A percentile compares a stretch with the other conserved stretches of the same genome.
Evolutionary conservation across 2,329 filamentous ascomycete genomes (phyloP).

Genomic region (Curvularia eragrostidis): DNA sequence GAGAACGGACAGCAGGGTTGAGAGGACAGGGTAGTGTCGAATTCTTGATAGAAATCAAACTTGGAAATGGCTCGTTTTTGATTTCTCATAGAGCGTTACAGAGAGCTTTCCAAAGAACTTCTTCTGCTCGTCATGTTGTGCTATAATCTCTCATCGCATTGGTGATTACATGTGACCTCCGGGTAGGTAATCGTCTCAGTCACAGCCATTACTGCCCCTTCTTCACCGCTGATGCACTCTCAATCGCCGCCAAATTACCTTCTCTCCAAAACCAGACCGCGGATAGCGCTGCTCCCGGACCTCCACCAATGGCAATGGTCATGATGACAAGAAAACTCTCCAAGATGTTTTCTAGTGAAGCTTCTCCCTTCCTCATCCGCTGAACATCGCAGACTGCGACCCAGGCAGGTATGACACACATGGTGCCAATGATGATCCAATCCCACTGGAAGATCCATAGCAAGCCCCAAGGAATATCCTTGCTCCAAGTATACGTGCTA

Average conservation of each 20-base stretch:
- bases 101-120: not conserved
- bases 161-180: too few relatives aligned
- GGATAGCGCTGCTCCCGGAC: conserved; percentile 21
- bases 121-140: too few relatives aligned
- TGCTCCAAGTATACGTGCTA: conserved; percentile 15
- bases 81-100: not conserved
- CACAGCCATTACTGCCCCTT: conserved; percentile 15
- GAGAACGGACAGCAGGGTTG: not conserved
- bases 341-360: conserved; percentile 14
- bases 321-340: conserved; percentile 14
- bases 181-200: not conserved
- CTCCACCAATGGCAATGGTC: conserved; percentile 16
- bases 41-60: not conserved
- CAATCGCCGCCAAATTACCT: conserved; percentile 21
- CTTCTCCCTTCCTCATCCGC: conserved; percentile 18
- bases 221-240: conserved; percentile 15
- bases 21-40: not conserved
- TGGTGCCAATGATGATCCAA: conserved; percentile 17
- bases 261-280: conserved; percentile 29
- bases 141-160: not conserved
- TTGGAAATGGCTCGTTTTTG: not conserved
- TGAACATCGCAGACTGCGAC: conserved; percentile 24
- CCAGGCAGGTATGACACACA: conserved; percentile 12
- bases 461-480: conserved; percentile 14
- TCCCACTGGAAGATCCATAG: conserved; percentile 33